Evolutionary conservation across 139 green algal species (phyloP).

Genomic region (Picochlorum sp.): DNA sequence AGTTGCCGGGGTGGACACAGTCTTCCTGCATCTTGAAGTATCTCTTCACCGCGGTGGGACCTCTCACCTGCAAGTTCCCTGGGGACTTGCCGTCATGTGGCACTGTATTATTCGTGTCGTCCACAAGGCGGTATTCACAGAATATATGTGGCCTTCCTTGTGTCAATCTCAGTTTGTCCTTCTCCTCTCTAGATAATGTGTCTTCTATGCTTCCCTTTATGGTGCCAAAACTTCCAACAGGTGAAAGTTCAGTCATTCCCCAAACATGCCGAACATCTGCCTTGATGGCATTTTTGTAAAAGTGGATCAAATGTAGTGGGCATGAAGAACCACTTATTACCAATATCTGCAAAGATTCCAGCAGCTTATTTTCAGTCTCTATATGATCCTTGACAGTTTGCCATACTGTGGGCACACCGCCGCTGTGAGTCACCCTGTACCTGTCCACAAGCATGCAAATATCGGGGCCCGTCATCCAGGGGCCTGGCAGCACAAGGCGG

Average conservation of each 20-base stretch:
- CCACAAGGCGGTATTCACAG: constrained; percentile 53
- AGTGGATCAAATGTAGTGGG: constrained; percentile 24
- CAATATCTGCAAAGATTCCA: constrained; percentile 31
- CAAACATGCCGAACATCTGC: constrained; percentile 49
- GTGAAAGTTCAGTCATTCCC: constrained; percentile 71
- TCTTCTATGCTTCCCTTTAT: constrained; percentile 21
- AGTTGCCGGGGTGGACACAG: constrained; percentile 12
- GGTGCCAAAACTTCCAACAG: constrained; percentile 40
- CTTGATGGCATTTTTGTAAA: constrained; percentile 15
- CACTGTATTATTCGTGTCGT: constrained; percentile 35
- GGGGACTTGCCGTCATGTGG: constrained; percentile 30
- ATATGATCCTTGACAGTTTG: constrained; percentile 45
- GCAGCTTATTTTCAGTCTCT: constrained; percentile 11
- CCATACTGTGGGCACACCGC: constrained; percentile 68
- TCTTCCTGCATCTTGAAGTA: constrained; percentile 37
- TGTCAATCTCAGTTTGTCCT: not conserved
- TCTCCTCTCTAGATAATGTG: not conserved
- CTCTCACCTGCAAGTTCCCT: constrained; percentile 59
- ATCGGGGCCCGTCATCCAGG: constrained; percentile 47
- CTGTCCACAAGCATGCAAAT: constrained; percentile 47
- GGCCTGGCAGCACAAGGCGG: constrained; percentile 58
- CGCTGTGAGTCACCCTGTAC: constrained; percentile 29
- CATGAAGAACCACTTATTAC: constrained; percentile 54
- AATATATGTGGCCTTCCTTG: constrained; percentile 49
- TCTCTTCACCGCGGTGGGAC: constrained; percentile 28